Evolutionary conservation across 257 asterid species (phyloP), one percentile per base, ranked within the genome.

Genomic region (Mentha longifolia): DNA sequence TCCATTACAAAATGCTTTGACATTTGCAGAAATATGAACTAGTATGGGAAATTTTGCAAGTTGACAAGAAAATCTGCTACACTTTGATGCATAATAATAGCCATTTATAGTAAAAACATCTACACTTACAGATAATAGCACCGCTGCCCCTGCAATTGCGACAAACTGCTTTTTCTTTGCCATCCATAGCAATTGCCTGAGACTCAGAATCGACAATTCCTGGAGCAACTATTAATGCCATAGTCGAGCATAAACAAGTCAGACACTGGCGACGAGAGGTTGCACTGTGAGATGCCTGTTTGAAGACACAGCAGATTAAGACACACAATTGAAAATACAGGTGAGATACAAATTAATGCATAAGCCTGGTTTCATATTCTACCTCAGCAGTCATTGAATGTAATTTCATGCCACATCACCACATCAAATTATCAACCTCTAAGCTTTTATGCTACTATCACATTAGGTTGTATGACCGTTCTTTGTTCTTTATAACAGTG

Each of bases 131-230:
- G 52, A 91, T 86, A 59, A 95, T 64, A 64, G 99, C 98, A 14
- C 99, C 99, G 68, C 90, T 89, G 76, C 98, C 99, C 75, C 83
- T 77, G 70, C 99, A 94, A 55, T 94, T 94, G 47, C 95, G 95
- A 79, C 98, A 95, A 5, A 69, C 95, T 17, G 92, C 76, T 46
- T 77, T 84, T 65, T 84, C 97, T 57, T 82, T 85, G 76, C 87
- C 86, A 63, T 88, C 98, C 71, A 78, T 68, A 72, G 93, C 90
- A 59, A 68, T 61, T 60, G 98, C 96, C 69, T 75, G 83, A 9
- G 76, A 67, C 17, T 73, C 88, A 60, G 81, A 80, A 47, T 17
- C 70, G 9, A 76, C 50, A 68, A 76, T 70, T 62, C 83, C 86
- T 7, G 87, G 75, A 67, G 79, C 81, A 37, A 70, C 78, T 70